These are phyloP conservation scores for Botrytis medusae DNA, from an alignment of 2,329 filamentous ascomycete genomes.

Conservation along the genomic window DNA sequence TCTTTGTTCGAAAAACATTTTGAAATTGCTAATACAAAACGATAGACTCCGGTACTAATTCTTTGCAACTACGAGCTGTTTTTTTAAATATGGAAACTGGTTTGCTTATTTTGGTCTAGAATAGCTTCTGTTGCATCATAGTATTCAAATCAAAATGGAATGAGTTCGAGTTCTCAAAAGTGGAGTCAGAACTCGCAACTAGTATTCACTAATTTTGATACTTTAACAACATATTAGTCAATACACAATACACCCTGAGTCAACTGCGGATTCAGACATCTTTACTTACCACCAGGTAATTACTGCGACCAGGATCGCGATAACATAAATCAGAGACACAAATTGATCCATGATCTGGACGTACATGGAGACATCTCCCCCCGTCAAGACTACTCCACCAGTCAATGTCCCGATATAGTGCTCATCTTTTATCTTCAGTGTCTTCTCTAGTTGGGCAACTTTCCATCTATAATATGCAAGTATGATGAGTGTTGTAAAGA, in stretches of 20 bases:
- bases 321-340: background rate
- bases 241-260: background rate
- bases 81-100: background rate
- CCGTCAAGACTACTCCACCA: background rate
- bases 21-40: background rate
- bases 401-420: background rate
- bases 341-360: background rate
- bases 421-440: background rate
- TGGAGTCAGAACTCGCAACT: too few species aligned
- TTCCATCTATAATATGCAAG: background rate
- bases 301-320: background rate
- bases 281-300: conserved; percentile 9
- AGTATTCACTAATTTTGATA: conserved; percentile 1
- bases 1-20: background rate
- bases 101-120: background rate
- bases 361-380: background rate
- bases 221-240: background rate
- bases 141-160: background rate
- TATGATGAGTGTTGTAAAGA: background rate
- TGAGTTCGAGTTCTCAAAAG: background rate
- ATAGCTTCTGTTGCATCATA: background rate
- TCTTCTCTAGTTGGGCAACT: background rate
- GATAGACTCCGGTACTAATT: too few species aligned
- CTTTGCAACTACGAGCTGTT: background rate
- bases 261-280: background rate